A percentile compares a stretch with the other conserved stretches of the same genome.
Conservation (phyloP, 148 eudicot species). For the Heliosperma pusillum region DNA sequence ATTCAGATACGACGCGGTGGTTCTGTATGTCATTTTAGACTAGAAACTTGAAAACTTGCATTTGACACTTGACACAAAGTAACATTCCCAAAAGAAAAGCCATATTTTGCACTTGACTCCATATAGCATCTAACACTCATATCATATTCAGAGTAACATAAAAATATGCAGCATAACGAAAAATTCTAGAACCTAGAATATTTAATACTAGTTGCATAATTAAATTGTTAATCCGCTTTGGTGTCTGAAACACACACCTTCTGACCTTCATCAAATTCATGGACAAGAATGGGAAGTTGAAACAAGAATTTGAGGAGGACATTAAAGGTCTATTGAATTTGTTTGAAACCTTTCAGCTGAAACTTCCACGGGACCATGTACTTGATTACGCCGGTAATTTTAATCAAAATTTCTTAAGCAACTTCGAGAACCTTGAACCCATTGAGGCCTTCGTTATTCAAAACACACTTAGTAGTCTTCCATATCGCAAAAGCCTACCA, state of each 20-base stretch:
- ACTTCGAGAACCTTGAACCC: not conserved
- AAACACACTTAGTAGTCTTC: not conserved
- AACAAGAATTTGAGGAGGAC: constrained; percentile 29
- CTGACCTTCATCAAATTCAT: constrained; percentile 35
- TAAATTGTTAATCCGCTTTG: not conserved
- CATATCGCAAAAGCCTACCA: constrained; percentile 35
- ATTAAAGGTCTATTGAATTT: constrained; percentile 41
- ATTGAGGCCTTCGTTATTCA: not conserved
- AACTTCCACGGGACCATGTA: constrained; percentile 45
- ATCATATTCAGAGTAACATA: constrained; percentile 31
- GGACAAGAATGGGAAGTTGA: constrained; percentile 35
- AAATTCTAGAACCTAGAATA: too few species aligned
- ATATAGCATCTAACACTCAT: too few species aligned
- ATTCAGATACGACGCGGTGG: too few species aligned
- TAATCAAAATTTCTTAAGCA: not conserved
- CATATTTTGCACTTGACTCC: too few species aligned
- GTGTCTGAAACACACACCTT: constrained; percentile 35
- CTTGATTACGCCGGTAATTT: constrained; percentile 37
- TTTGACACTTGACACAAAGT: too few species aligned
- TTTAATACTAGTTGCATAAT: not conserved
- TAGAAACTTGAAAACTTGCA: too few species aligned
- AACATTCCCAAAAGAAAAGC: too few species aligned
- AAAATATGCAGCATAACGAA: too few species aligned
- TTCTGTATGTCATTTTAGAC: too few species aligned
- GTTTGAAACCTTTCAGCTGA: constrained; percentile 55